Conservation (phyloP, 2,329 filamentous ascomycete genomes). For the Fonsecaea pugnacius region DNA sequence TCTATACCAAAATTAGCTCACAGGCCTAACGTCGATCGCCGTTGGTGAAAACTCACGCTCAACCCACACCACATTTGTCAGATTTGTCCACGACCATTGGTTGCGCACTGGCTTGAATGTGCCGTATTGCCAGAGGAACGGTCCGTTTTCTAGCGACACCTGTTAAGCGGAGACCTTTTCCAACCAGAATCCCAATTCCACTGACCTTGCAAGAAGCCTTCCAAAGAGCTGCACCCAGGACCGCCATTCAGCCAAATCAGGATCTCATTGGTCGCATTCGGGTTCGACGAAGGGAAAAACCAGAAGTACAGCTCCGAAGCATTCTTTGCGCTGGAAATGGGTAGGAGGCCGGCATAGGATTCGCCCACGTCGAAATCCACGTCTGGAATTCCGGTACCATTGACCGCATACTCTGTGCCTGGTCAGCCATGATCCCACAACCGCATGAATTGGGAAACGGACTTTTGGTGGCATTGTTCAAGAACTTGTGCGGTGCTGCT, state of each 20-base stretch:
- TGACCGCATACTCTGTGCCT: conserved; percentile 62
- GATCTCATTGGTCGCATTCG: conserved; percentile 50
- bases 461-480: conserved; percentile 34
- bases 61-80: conserved; percentile 78
- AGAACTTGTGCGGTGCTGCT: conserved; percentile 25
- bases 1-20: conserved; percentile 12
- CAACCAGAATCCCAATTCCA: conserved; percentile 69
- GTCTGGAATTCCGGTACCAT: conserved; percentile 68
- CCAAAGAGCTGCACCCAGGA: conserved; percentile 90
- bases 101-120: conserved; percentile 40
- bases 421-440: not conserved
- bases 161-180: not conserved
- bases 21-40: not conserved
- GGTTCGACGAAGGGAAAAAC: conserved; percentile 55
- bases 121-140: conserved; percentile 42
- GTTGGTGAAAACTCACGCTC: conserved; percentile 51
- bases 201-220: conserved; percentile 60
- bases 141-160: conserved; percentile 41
- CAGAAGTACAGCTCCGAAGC: conserved; percentile 55
- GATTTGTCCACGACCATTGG: conserved; percentile 70
- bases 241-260: conserved; percentile 76
- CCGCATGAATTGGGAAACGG: conserved; percentile 4
- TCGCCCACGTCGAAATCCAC: conserved; percentile 64
- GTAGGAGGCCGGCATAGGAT: conserved; percentile 56
- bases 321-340: conserved; percentile 54